Base-by-base conservation (phyloP, 345 rosid genomes). In the Tarenaya hassleriana region DNA sequence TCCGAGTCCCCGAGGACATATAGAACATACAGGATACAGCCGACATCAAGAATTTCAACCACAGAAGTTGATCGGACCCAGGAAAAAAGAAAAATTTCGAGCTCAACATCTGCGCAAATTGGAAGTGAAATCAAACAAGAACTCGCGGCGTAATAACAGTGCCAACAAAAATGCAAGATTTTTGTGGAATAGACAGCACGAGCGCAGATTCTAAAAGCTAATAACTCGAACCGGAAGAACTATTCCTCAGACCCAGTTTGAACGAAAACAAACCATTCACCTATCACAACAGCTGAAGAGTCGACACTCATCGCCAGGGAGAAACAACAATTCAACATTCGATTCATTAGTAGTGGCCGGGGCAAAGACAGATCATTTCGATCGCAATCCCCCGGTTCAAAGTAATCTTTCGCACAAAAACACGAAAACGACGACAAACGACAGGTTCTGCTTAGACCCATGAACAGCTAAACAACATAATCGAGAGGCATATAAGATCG, bases 281-380 rank as follows among this genome's bases (percentile, higher is more conserved):
- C 52, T 50, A 58, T 58, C 60, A 38, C 9, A 57, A 58, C 48
- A 65, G 53, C 39, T 58, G 12, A 18, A 40, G 18, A 29, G 29
- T 35, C 31, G 15, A 64, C 50, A 57, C 18, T 50, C 3, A 21
- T 38, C n/a, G n/a, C n/a, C n/a, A n/a, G n/a, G n/a, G n/a, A 24
- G 29, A 5, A 45, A 6, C 54, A 39, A 58, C 4, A 1, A 51
- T 18, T 14, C 6, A 52, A 40, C 60, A 66, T 58, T 40, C 21
- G 43, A 58, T 17, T 50, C 34, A 15, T 10, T 2, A 7, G 17
- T 27, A 41, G 19, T 47, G 50, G 35, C 37, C 39, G 1, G 16
- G 44, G 8, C 58, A 0, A 35, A 41, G 40, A 21, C 64, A 52
- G 55, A 66, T 65, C 69, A 65, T 51, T 44, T 44, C 58, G 58